These are phyloP conservation scores for Nitzschia palea DNA, from an alignment of 108 stramenopile genomes.

Conservation along the genomic window DNA sequence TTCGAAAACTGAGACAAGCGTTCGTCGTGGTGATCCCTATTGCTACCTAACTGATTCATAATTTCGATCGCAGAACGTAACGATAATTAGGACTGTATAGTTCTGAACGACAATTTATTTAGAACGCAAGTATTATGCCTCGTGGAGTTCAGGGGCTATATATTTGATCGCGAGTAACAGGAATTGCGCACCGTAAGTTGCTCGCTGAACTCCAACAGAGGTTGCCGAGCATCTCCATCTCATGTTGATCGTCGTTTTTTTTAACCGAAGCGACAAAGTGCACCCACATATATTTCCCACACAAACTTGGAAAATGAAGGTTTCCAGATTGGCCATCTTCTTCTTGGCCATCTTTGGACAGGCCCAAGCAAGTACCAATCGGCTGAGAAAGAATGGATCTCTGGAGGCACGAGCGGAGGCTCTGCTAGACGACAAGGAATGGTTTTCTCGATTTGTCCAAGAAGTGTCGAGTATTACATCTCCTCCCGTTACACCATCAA, in stretches of 20 bases:
- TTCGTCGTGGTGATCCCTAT: too few relatives aligned
- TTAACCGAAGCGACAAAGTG: neutral
- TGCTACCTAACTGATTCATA: too few relatives aligned
- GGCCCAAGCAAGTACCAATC: neutral
- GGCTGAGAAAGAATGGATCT: neutral
- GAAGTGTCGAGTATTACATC: neutral
- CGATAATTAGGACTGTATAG: too few relatives aligned
- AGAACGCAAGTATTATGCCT: neutral
- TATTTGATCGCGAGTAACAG: neutral
- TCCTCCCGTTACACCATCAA: neutral
- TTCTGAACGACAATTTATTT: too few relatives aligned
- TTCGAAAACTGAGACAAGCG: too few relatives aligned
- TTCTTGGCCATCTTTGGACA: neutral
- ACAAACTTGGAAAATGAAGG: slow-evolving; percentile 1
- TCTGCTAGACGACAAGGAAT: neutral
- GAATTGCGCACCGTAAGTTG: neutral
- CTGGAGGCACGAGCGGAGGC: neutral
- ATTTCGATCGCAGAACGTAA: too few relatives aligned
- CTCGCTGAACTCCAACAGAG: neutral
- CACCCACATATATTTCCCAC: too few relatives aligned
- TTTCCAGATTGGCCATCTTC: neutral
- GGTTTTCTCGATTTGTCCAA: slow-evolving; percentile 15
- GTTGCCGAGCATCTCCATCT: neutral
- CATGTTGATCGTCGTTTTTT: neutral
- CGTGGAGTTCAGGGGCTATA: neutral